Evolutionary conservation across 805 yeast genomes (phyloP).

Genomic region (Barnettozyma siamensis): DNA sequence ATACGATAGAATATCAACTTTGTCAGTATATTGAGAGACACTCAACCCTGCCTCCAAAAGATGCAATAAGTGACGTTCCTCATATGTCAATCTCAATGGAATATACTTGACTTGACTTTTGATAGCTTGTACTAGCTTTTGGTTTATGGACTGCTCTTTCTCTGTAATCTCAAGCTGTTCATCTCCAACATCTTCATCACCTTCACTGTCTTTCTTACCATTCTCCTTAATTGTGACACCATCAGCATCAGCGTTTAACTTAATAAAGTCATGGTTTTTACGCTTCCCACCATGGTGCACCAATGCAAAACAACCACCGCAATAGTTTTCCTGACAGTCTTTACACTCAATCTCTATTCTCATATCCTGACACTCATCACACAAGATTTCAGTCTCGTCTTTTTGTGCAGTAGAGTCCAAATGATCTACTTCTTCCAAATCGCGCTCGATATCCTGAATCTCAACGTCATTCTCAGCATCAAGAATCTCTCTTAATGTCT

Average conservation of each 20-base stretch:
- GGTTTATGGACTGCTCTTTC: not conserved
- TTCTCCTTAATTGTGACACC: slow-evolving; percentile 15
- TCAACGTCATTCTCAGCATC: slow-evolving; percentile 31
- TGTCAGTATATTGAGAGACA: slow-evolving; percentile 76
- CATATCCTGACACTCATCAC: slow-evolving; percentile 73
- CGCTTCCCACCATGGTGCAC: slow-evolving; percentile 66
- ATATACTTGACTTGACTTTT: slow-evolving; percentile 46
- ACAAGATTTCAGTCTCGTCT: slow-evolving; percentile 36
- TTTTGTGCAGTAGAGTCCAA: slow-evolving; percentile 11
- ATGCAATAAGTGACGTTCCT: slow-evolving; percentile 63
- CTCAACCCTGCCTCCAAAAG: slow-evolving; percentile 70
- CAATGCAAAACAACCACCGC: slow-evolving; percentile 63
- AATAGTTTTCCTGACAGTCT: slow-evolving; percentile 61
- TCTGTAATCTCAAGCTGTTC: slow-evolving; percentile 1
- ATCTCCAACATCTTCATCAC: slow-evolving; percentile 14
- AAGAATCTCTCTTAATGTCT: slow-evolving; percentile 33
- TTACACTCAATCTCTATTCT: slow-evolving; percentile 57
- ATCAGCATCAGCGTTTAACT: slow-evolving; percentile 21
- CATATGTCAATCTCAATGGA: slow-evolving; percentile 62
- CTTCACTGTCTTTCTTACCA: slow-evolving; percentile 12
- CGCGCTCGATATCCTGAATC: slow-evolving; percentile 25
- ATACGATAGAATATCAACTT: slow-evolving; percentile 64
- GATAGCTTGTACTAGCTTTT: slow-evolving; percentile 23
- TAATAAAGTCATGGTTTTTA: slow-evolving; percentile 36
- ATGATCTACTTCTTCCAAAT: slow-evolving; percentile 13